These are phyloP conservation scores for Termitomyces sp. DNA, from an alignment of 768 basidiomycete genomes.

Conservation along the genomic window DNA sequence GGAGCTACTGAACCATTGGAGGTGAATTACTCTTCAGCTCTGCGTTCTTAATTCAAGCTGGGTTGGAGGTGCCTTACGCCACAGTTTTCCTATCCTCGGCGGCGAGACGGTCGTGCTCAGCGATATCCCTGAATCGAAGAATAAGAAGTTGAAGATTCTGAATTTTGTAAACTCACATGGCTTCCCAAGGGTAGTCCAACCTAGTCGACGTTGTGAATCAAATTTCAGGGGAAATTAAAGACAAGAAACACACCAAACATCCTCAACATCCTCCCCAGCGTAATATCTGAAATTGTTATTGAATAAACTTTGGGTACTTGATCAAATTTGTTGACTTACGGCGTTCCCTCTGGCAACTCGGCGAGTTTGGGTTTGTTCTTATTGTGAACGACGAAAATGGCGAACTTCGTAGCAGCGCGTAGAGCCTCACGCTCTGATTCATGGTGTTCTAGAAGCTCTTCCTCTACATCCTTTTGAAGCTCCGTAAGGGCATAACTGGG, in stretches of 20 bases:
- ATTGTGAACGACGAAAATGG: slow-evolving; percentile 92
- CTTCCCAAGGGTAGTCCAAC: slow-evolving; percentile 87
- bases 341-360: slow-evolving; percentile 57
- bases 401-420: slow-evolving; percentile 69
- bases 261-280: slow-evolving; percentile 66
- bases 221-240: too few relatives aligned
- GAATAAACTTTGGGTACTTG: not conserved
- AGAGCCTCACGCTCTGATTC: slow-evolving; percentile 70
- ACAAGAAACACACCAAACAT: slow-evolving; percentile 55
- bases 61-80: not conserved
- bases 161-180: slow-evolving; percentile 40
- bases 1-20: not conserved
- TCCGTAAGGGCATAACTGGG: slow-evolving; percentile 87
- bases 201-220: slow-evolving; percentile 25
- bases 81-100: slow-evolving; percentile 28
- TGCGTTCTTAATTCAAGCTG: not conserved
- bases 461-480: slow-evolving; percentile 83
- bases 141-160: not conserved
- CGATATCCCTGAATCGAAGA: slow-evolving; percentile 53
- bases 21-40: too few relatives aligned
- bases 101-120: slow-evolving; percentile 67
- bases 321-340: slow-evolving; percentile 35
- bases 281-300: slow-evolving; percentile 55
- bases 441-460: slow-evolving; percentile 55
- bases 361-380: slow-evolving; percentile 87